Evolutionary conservation across 495 filamentous ascomycete species (phyloP), one percentile per base, ranked within the genome.

Genomic region (Hyaloscypha bicolor): DNA sequence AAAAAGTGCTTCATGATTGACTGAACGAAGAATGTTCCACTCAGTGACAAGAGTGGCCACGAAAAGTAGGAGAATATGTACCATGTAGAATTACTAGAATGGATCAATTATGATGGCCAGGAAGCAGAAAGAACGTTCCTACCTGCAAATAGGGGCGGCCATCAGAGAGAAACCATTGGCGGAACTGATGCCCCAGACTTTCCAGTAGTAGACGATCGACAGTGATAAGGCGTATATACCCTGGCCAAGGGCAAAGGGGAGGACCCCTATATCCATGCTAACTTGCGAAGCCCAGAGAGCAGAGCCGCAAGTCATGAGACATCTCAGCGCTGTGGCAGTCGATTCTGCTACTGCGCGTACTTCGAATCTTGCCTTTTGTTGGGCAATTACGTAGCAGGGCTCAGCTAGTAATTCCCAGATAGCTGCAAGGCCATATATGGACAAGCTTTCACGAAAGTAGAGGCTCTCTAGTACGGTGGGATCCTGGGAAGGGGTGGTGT

Each of bases 201-300:
- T 78, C 72, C 79, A 78, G 42, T 76, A 74, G 72, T 97, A 98
- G 11, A 93, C 86, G 42, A 77, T 75, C 2, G 93, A 77, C 19
- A 98, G 78, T 4, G 85, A 79, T 9, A 85, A 42, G 3, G 92
- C 88, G 78, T 97, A 96, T 51, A 79, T 83, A n/a, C 93, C 71
- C 77, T 98, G 91, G 12, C 96, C 96, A 29, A 93, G 72, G 0
- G 94, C 96, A 76, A 98, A 99, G 1, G 94, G 93, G 39, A 99
- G 75, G 6, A 93, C 88, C 5, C 95, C 94, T 14, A 90, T 63
- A 56, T 89, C 81, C 39, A 72, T 64, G 1, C 80, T 73, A 0
- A 74, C 62, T 4, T 75, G 71, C 58, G 82, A 78, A 6, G 84
- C 86, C 81, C 84, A 90, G 11, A 90, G 78, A 25, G 87, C 91